Conservation (phyloP, 176 grass and related monocot species). For the Carex parvula region DNA sequence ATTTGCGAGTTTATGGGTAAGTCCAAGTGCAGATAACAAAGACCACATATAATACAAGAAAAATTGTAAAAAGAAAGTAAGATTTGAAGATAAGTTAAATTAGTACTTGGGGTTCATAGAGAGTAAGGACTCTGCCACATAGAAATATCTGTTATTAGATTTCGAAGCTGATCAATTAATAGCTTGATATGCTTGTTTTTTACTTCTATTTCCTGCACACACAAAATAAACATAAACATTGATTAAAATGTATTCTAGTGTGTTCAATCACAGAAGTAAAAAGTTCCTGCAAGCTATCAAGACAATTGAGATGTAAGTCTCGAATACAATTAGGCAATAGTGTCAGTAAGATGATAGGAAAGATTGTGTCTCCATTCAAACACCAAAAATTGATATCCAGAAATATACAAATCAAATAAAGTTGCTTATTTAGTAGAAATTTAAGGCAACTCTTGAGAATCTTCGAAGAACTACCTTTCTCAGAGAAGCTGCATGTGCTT, state of each 20-base stretch:
- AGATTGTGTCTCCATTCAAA: neutral
- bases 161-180: constrained; percentile 68
- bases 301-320: neutral
- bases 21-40: neutral
- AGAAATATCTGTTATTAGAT: constrained; percentile 78
- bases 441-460: neutral
- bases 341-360: neutral
- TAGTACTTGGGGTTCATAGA: constrained; percentile 28
- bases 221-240: constrained; percentile 26
- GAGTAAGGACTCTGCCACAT: constrained; percentile 95
- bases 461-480: constrained; percentile 58
- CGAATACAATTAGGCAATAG: neutral
- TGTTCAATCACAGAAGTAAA: neutral
- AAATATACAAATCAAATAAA: neutral
- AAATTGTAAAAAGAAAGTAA: neutral
- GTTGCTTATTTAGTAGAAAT: neutral
- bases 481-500: constrained; percentile 65
- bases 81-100: neutral
- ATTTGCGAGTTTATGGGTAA: neutral
- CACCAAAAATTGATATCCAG: neutral
- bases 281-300: neutral
- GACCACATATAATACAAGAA: neutral
- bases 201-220: constrained; percentile 77
- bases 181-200: constrained; percentile 79
- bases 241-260: neutral